These are phyloP conservation scores for Dianthus caryophyllus DNA, from an alignment of 148 eudicot genomes.

Conservation along the genomic window DNA sequence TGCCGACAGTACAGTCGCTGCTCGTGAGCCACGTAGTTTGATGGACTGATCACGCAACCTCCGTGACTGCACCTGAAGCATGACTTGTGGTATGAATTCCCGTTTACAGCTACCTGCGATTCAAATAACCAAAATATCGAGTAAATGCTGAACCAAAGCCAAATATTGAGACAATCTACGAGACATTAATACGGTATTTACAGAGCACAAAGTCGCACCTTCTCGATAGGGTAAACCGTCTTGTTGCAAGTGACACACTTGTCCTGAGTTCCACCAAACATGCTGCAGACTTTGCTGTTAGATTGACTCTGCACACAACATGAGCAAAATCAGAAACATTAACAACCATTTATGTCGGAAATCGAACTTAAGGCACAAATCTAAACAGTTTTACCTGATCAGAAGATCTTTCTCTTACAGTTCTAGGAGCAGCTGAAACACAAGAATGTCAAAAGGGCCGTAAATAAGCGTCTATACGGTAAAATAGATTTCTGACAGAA, in stretches of 20 bases:
- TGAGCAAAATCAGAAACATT: background rate
- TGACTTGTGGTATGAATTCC: constrained; percentile 59
- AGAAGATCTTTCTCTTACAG: constrained; percentile 52
- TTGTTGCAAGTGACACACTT: constrained; percentile 81
- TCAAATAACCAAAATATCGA: background rate
- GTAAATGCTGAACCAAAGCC: too few species aligned
- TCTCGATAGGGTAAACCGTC: constrained; percentile 87
- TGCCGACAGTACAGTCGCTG: constrained; percentile 76
- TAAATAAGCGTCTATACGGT: too few species aligned
- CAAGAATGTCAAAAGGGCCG: background rate
- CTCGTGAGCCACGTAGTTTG: constrained; percentile 77
- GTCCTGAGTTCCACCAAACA: constrained; percentile 89
- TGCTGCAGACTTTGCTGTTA: constrained; percentile 55
- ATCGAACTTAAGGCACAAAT: background rate
- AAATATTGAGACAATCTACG: background rate
- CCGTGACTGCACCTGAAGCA: constrained; percentile 84
- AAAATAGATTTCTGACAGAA: too few species aligned
- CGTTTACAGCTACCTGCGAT: constrained; percentile 74
- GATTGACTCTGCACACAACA: constrained; percentile 34
- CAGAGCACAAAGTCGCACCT: constrained; percentile 31
- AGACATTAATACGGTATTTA: background rate
- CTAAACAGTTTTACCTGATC: constrained; percentile 39
- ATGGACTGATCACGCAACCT: constrained; percentile 80
- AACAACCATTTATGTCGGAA: background rate
- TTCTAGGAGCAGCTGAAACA: constrained; percentile 62